A percentile compares a stretch with the other conserved stretches of the same genome.
These are phyloP conservation scores for Trichocomaceae sp. DNA, from an alignment of 2,329 filamentous ascomycete species.

Conservation along the genomic window DNA sequence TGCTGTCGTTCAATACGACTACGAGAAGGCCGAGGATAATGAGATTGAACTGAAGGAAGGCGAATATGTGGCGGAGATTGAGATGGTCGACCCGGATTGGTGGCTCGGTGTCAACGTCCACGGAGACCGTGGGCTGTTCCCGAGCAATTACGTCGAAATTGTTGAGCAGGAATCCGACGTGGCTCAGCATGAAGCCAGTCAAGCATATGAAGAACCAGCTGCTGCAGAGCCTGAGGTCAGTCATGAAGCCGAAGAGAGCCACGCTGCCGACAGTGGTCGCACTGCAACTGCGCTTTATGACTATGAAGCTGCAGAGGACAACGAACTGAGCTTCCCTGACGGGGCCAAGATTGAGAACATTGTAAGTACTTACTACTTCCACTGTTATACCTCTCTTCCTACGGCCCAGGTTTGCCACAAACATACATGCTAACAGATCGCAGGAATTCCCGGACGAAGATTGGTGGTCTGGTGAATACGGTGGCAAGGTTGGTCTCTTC, in stretches of 20 bases:
- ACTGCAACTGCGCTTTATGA: conserved; percentile 86
- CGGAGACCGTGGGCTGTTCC: conserved; percentile 86
- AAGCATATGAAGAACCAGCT: neutral
- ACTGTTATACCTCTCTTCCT: neutral
- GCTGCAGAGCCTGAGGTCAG: conserved; percentile 27
- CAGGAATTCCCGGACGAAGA: conserved; percentile 96
- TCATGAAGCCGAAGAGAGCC: conserved; percentile 15
- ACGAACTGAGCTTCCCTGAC: conserved; percentile 79
- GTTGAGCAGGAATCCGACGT: conserved; percentile 51
- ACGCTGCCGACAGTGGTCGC: conserved; percentile 40
- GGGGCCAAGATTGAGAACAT: conserved; percentile 73
- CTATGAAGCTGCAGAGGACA: conserved; percentile 95
- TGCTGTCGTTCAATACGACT: conserved; percentile 85
- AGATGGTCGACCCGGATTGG: conserved; percentile 98
- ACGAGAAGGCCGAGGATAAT: conserved; percentile 96
- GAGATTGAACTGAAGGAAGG: conserved; percentile 88
- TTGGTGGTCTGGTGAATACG: conserved; percentile 92
- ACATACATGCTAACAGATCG: neutral
- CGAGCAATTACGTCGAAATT: conserved; percentile 92
- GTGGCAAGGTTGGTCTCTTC: conserved; percentile 77
- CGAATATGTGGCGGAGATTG: conserved; percentile 81
- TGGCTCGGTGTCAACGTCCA: conserved; percentile 88
- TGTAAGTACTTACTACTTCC: conserved; percentile 51
- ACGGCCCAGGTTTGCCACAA: neutral
- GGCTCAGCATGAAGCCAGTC: conserved; percentile 19